Base-by-base conservation (phyloP, 176 grass and related monocot species). In the Neostapfia colusana region DNA sequence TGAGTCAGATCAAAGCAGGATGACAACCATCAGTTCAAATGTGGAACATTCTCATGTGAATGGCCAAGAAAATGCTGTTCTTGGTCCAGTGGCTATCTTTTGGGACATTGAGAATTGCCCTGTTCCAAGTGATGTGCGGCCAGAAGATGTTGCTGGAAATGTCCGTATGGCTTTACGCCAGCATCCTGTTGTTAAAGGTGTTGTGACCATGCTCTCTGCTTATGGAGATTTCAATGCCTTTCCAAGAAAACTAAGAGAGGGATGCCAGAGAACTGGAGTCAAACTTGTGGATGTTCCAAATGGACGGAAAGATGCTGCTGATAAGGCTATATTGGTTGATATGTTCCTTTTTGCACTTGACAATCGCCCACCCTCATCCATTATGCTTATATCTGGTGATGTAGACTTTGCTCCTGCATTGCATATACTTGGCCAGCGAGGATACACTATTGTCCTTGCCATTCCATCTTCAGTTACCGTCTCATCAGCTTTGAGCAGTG, bases 31-130 rank as follows among this genome's bases (percentile, higher is more conserved):
- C 21, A 63, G 67, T 82, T 87, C 84, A 36, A 84, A 76, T 54
- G 46, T 70, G 73, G 84, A 87, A 35, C 44, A 77, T 70, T 80
- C 67, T 85, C 86, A 79, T 75, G 34, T 41, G 56, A 79, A 64
- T 74, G 65, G 41, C 28, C 81, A 85, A 49, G 26, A 76, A 79
- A 78, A 57, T 82, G 71, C 55, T 62, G 82, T 85, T 39, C 77
- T 74, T 82, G 90, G 95, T 50, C 95, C 89, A 46, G 89, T 94
- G 20, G 82, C 82, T 63, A 92, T 98, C 73, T 90, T 98, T 60
- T 98, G 95, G 95, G 95, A 98, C 68, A 98, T 98, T 21, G 95
- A 94, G 74, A 98, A 98, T 41, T 98, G 95, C 42, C 89, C 95
- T 27, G 85, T 93, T 67, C 95, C 95, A 35, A 88, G 86, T 75